Conservation (phyloP, 2,329 filamentous ascomycete genomes). For the Neocatenulostroma microsporum region DNA sequence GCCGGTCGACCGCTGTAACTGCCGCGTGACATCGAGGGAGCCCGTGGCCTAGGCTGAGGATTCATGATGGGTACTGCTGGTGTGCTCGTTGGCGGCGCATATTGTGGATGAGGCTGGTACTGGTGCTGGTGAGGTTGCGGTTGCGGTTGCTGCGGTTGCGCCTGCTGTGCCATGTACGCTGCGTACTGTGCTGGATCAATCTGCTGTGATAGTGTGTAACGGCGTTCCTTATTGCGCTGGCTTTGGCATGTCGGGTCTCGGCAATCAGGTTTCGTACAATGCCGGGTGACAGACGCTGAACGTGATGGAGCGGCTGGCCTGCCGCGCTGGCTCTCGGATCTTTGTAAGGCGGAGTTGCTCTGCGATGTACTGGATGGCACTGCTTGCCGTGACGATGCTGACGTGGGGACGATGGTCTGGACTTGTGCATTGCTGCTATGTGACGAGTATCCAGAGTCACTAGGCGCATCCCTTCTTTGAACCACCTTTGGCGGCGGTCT, state of each 20-base stretch:
- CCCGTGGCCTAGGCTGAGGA: neutral
- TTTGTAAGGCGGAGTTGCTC: slow-evolving; percentile 21
- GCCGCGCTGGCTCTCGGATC: slow-evolving; percentile 15
- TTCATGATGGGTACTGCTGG: neutral
- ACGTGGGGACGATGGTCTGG: neutral
- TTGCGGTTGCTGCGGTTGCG: neutral
- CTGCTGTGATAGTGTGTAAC: slow-evolving; percentile 15
- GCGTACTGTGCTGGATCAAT: slow-evolving; percentile 6
- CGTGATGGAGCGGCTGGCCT: slow-evolving; percentile 8
- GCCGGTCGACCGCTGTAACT: slow-evolving; percentile 11
- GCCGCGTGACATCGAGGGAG: neutral
- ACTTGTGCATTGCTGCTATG: slow-evolving; percentile 16
- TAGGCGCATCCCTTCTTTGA: slow-evolving; percentile 43
- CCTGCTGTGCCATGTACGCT: slow-evolving; percentile 4
- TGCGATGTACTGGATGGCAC: slow-evolving; percentile 8
- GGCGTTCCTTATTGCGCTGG: slow-evolving; percentile 16
- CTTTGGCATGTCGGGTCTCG: slow-evolving; percentile 27
- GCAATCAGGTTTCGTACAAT: slow-evolving; percentile 43
- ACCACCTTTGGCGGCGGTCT: slow-evolving; percentile 22
- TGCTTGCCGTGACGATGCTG: slow-evolving; percentile 3
- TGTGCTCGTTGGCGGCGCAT: neutral
- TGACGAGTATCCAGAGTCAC: slow-evolving; percentile 57
- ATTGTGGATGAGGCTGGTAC: slow-evolving; percentile 9
- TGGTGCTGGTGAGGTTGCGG: too few relatives aligned
- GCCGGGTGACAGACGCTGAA: slow-evolving; percentile 32